phyloP scores from a whole-genome alignment of 2,329 filamentous ascomycete species.

The Lachnellula hyalina region DNA sequence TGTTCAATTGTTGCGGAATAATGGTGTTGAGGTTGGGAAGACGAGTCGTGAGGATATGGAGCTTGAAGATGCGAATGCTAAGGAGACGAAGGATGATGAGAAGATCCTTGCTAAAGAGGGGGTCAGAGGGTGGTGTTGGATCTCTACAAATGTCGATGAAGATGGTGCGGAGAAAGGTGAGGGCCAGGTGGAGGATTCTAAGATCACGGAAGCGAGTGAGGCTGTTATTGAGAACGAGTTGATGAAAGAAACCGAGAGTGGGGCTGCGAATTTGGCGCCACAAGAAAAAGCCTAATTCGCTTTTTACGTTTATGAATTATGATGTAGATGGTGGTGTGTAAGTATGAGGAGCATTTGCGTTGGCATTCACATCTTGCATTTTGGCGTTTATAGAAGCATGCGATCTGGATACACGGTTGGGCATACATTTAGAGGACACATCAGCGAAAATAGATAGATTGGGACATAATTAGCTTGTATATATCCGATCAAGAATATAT shows the following conservation, averaged over 20 bases:
- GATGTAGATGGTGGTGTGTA: too few relatives aligned
- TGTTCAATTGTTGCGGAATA: slow-evolving; percentile 50
- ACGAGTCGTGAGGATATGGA: slow-evolving; percentile 41
- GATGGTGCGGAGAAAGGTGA: slow-evolving; percentile 11
- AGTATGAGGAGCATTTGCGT: too few relatives aligned
- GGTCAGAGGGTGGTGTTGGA: slow-evolving; percentile 28
- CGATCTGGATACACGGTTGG: too few relatives aligned
- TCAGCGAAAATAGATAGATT: too few relatives aligned
- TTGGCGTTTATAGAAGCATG: too few relatives aligned
- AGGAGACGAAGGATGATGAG: slow-evolving; percentile 19
- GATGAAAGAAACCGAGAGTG: slow-evolving; percentile 10
- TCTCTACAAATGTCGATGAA: slow-evolving; percentile 22
- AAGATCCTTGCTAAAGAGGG: slow-evolving; percentile 22
- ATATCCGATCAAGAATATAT: too few relatives aligned
- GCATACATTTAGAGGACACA: too few relatives aligned
- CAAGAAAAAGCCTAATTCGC: neutral
- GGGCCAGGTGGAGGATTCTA: slow-evolving; percentile 8
- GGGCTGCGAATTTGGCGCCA: neutral
- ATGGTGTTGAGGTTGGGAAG: slow-evolving; percentile 43
- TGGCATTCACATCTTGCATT: too few relatives aligned
- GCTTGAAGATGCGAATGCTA: slow-evolving; percentile 10
- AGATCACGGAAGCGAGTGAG: slow-evolving; percentile 12
- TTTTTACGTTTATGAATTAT: too few relatives aligned
- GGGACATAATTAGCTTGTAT: too few relatives aligned
- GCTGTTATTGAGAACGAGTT: slow-evolving; percentile 23